Conservation (phyloP, 331 rosid species). For the Ulmus americana region DNA sequence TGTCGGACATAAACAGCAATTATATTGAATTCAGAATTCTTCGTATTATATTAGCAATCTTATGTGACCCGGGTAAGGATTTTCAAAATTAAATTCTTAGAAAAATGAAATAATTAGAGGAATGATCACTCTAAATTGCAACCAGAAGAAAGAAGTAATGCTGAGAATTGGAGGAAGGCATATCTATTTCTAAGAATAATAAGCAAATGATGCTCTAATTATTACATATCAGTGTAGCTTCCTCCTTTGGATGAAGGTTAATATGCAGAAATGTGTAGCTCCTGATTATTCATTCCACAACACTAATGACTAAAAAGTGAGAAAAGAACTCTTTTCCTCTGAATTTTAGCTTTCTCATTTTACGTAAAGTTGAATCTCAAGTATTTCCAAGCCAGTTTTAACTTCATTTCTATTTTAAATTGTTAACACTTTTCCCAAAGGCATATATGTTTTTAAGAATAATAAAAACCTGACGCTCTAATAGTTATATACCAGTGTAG, state of each 20-base stretch:
- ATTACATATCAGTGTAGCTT: neutral
- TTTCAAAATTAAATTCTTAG: too few relatives aligned
- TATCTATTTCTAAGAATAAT: neutral
- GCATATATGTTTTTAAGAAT: too few relatives aligned
- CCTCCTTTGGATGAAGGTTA: neutral
- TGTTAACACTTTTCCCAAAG: too few relatives aligned
- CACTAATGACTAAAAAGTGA: too few relatives aligned
- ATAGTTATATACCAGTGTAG: too few relatives aligned
- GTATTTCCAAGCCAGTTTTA: neutral
- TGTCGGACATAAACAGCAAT: neutral
- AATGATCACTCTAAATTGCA: neutral
- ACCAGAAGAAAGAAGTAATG: neutral
- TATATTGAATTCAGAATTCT: neutral
- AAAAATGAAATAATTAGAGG: too few relatives aligned
- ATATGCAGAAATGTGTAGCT: too few relatives aligned
- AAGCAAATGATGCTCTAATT: neutral
- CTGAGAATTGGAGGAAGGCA: neutral
- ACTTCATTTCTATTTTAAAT: neutral
- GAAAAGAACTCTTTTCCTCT: neutral
- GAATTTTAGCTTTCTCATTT: neutral
- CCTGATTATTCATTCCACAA: too few relatives aligned
- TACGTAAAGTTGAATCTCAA: neutral
- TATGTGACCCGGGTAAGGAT: too few relatives aligned
- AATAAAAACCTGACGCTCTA: too few relatives aligned
- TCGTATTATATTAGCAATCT: neutral